These are phyloP conservation scores for Eugenia klotzschiana DNA, from an alignment of 441 rosid species.

Conservation along the genomic window DNA sequence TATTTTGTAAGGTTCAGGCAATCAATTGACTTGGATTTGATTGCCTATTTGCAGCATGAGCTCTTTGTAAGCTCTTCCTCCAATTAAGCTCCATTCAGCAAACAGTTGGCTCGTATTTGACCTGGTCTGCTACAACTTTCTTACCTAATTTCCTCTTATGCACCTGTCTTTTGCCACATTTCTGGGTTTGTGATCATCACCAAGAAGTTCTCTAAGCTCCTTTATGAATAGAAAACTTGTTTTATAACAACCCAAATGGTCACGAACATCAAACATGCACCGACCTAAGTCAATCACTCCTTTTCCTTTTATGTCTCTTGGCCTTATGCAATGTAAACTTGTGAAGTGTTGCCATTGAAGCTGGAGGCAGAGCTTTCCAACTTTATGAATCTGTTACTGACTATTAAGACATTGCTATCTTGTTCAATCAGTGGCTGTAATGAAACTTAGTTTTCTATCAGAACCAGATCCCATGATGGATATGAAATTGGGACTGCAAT, in stretches of 20 bases:
- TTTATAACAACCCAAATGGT: too few relatives aligned
- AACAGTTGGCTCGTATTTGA: not conserved
- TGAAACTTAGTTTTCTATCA: not conserved
- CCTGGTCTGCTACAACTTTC: not conserved
- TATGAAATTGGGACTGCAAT: not conserved
- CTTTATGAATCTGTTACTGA: conserved; percentile 40
- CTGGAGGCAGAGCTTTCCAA: conserved; percentile 38
- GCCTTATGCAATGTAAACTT: conserved; percentile 10
- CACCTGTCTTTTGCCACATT: not conserved
- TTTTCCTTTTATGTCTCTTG: too few relatives aligned
- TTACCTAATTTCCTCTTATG: not conserved
- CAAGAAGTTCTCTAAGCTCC: too few relatives aligned
- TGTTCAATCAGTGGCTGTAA: not conserved
- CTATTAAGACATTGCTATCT: not conserved
- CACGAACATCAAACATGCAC: not conserved
- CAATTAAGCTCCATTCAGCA: not conserved
- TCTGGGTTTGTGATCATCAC: too few relatives aligned
- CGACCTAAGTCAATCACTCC: not conserved
- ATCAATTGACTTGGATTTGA: not conserved
- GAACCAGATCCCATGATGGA: not conserved
- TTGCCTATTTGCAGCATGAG: not conserved
- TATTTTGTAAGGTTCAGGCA: not conserved
- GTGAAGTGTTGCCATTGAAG: conserved; percentile 65
- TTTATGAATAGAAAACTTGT: too few relatives aligned
- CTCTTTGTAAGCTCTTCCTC: not conserved